Percentiles rank a stretch among this genome's conserved stretches.
Evolutionary conservation across 139 green algal genomes (phyloP).

Genomic region (Chlamydomonas applanata): DNA sequence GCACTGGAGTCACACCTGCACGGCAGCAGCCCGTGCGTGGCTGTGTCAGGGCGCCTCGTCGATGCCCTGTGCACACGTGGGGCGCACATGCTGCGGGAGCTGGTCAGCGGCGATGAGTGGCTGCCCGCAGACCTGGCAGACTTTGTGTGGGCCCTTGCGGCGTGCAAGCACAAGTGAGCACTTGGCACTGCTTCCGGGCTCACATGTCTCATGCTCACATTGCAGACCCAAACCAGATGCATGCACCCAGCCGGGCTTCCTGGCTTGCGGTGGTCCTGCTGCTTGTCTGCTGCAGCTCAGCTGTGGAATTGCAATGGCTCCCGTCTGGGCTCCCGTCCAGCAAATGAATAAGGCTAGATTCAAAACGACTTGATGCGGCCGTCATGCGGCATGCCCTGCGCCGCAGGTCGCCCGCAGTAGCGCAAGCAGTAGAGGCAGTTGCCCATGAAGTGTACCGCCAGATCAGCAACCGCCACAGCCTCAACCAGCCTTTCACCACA

Average conservation of each 20-base stretch:
- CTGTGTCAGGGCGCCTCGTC: background rate
- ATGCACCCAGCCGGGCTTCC: too few relatives aligned
- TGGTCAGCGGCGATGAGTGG: background rate
- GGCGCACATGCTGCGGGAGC: background rate
- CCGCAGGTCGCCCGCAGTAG: constrained; percentile 13
- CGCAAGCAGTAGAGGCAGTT: constrained; percentile 12
- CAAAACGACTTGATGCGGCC: too few relatives aligned
- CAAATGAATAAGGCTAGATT: too few relatives aligned
- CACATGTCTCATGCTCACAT: too few relatives aligned
- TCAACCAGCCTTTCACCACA: constrained; percentile 1
- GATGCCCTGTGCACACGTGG: background rate
- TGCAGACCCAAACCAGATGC: too few relatives aligned
- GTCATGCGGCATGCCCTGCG: too few relatives aligned
- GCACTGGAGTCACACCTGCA: background rate
- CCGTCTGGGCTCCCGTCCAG: too few relatives aligned
- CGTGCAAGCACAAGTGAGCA: background rate
- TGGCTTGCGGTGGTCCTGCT: too few relatives aligned
- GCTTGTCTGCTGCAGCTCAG: too few relatives aligned
- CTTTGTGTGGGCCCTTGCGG: constrained; percentile 12
- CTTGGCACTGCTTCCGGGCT: too few relatives aligned
- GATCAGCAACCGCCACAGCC: constrained; percentile 32
- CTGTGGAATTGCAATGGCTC: too few relatives aligned
- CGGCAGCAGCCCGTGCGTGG: background rate
- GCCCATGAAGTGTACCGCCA: constrained; percentile 26
- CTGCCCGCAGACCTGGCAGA: constrained; percentile 23